Evolutionary conservation across 2,329 filamentous ascomycete species (phyloP).

Genomic region (Cytospora piceae): DNA sequence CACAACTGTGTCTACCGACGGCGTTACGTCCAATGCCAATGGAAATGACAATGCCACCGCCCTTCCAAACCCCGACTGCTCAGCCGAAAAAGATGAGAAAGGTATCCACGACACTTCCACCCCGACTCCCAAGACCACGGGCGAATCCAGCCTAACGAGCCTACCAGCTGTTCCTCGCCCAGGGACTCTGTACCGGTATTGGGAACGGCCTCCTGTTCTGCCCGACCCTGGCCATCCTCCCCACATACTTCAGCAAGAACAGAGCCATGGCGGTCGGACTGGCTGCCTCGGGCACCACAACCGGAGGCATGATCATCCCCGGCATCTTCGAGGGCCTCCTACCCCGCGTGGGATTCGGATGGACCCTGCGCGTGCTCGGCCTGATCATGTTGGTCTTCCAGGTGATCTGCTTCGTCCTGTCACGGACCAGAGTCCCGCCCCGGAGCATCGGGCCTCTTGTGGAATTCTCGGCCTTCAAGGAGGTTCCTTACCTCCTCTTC

Average conservation of each 20-base stretch:
- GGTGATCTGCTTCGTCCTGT: constrained; percentile 43
- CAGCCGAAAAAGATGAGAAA: neutral
- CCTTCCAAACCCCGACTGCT: no score
- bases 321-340: constrained; percentile 59
- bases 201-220: constrained; percentile 67
- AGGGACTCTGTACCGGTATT: constrained; percentile 58
- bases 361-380: constrained; percentile 60
- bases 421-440: constrained; percentile 51
- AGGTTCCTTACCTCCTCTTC: constrained; percentile 57
- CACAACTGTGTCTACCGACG: neutral
- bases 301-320: constrained; percentile 63
- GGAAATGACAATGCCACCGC: no score
- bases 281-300: constrained; percentile 60
- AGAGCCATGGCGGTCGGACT: constrained; percentile 65
- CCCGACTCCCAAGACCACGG: neutral
- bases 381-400: constrained; percentile 61
- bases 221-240: constrained; percentile 65
- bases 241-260: constrained; percentile 65
- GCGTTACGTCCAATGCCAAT: neutral
- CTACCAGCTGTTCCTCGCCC: constrained; percentile 50
- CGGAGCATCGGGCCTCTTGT: constrained; percentile 54
- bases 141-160: neutral
- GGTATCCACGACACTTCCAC: neutral
- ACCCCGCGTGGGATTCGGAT: constrained; percentile 59
- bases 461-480: constrained; percentile 60